A percentile compares a stretch with the other conserved stretches of the same genome.
Conservation (phyloP, 2,329 filamentous ascomycete genomes). For the Trichocomaceae sp. region DNA sequence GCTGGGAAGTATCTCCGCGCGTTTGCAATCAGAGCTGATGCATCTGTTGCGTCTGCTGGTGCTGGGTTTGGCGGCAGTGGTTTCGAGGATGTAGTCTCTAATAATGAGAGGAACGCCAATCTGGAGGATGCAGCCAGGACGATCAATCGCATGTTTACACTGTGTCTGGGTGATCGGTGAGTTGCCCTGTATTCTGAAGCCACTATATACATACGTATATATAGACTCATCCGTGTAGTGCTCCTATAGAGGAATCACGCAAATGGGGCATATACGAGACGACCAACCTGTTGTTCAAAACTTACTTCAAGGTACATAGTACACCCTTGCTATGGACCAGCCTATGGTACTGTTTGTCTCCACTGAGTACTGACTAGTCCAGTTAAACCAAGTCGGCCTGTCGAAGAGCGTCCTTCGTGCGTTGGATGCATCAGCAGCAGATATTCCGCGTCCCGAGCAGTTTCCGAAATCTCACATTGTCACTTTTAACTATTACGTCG, state of each 20-base stretch:
- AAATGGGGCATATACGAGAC: slow-evolving; percentile 98
- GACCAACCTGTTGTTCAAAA: slow-evolving; percentile 94
- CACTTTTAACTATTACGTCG: slow-evolving; percentile 93
- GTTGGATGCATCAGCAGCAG: slow-evolving; percentile 65
- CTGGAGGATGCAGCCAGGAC: slow-evolving; percentile 85
- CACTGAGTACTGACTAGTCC: slow-evolving; percentile 12
- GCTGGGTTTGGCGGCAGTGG: slow-evolving; percentile 46
- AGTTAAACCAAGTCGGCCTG: slow-evolving; percentile 77
- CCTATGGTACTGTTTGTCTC: too few species aligned
- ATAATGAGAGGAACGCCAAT: slow-evolving; percentile 71
- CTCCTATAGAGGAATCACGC: slow-evolving; percentile 76
- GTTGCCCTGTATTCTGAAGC: slow-evolving; percentile 17
- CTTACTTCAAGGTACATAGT: slow-evolving; percentile 77
- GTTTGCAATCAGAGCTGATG: slow-evolving; percentile 87
- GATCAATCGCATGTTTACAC: slow-evolving; percentile 83
- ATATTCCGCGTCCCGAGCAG: slow-evolving; percentile 70
- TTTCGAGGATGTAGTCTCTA: slow-evolving; percentile 74
- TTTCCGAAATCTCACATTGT: slow-evolving; percentile 90
- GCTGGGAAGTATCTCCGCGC: slow-evolving; percentile 78
- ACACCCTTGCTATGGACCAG: too few species aligned
- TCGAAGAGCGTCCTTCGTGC: slow-evolving; percentile 86
- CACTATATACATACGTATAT: not conserved
- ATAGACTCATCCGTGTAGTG: slow-evolving; percentile 44
- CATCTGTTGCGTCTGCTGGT: slow-evolving; percentile 45
- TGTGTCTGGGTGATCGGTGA: slow-evolving; percentile 85